A percentile compares a stretch with the other conserved stretches of the same genome.
Evolutionary conservation across 306 rosid genomes (phyloP).

Genomic region (Nissolia schottii): DNA sequence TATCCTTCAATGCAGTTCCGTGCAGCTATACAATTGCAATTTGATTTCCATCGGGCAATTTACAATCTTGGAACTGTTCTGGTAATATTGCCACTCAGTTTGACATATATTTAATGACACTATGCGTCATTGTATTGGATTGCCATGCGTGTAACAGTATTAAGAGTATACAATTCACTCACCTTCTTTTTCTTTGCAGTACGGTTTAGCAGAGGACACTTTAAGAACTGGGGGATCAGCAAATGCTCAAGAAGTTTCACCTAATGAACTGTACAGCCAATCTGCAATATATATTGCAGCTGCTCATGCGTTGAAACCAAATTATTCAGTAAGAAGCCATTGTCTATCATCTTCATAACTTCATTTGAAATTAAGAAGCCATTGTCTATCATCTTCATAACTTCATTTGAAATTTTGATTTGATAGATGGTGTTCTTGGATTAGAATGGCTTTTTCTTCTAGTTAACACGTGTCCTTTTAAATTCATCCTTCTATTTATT

Average conservation of each 20-base stretch:
- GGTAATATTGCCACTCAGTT: slow-evolving; percentile 52
- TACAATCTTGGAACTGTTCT: slow-evolving; percentile 99
- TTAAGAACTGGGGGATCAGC: slow-evolving; percentile 78
- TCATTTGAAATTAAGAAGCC: too few species aligned
- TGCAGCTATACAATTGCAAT: slow-evolving; percentile 93
- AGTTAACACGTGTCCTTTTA: slow-evolving; percentile 7
- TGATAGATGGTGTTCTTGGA: slow-evolving; percentile 13
- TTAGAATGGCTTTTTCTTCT: slow-evolving; percentile 15
- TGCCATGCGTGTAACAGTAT: slow-evolving; percentile 12
- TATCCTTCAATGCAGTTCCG: slow-evolving; percentile 80
- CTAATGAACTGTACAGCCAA: slow-evolving; percentile 94
- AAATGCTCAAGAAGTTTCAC: slow-evolving; percentile 69
- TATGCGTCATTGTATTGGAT: slow-evolving; percentile 18
- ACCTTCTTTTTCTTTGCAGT: slow-evolving; percentile 45
- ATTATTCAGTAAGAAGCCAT: slow-evolving; percentile 64
- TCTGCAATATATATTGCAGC: slow-evolving; percentile 98
- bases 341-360: slow-evolving; percentile 9
- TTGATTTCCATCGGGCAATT: slow-evolving; percentile 98
- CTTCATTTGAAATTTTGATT: not conserved
- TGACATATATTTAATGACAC: slow-evolving; percentile 18
- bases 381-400: slow-evolving; percentile 4
- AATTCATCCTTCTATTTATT: not conserved
- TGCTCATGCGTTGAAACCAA: slow-evolving; percentile 97
- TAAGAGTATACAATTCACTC: slow-evolving; percentile 5
- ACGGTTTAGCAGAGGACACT: slow-evolving; percentile 98